phyloP scores from a whole-genome alignment of 306 rosid species.

The Castanea sativa region DNA sequence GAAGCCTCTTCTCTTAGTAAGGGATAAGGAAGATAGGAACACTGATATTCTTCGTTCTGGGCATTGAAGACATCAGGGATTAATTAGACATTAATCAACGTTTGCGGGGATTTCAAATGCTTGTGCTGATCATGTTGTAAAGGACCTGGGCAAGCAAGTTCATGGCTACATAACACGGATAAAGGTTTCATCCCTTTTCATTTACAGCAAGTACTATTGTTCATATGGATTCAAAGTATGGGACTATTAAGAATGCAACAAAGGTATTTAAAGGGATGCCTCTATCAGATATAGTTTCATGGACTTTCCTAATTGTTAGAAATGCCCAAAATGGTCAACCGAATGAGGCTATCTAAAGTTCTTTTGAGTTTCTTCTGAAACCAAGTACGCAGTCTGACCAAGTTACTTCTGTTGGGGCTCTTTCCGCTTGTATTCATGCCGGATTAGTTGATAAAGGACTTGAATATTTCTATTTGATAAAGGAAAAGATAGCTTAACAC shows the following conservation, averaged over 20 bases:
- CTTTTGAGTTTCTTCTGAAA: constrained; percentile 46
- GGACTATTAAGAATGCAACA: too few species aligned
- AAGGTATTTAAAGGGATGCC: background rate
- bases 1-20: too few species aligned
- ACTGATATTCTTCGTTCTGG: constrained; percentile 53
- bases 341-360: constrained; percentile 45
- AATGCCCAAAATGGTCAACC: constrained; percentile 72
- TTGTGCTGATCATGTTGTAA: constrained; percentile 61
- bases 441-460: constrained; percentile 64
- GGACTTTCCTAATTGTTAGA: constrained; percentile 74
- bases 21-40: constrained; percentile 29
- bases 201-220: too few species aligned
- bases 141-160: constrained; percentile 56
- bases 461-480: constrained; percentile 47
- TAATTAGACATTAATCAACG: constrained; percentile 43
- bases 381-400: too few species aligned
- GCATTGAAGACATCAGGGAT: constrained; percentile 37
- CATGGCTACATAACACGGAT: constrained; percentile 51
- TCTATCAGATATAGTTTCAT: constrained; percentile 59
- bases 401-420: constrained; percentile 33
- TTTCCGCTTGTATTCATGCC: constrained; percentile 69
- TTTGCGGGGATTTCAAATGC: constrained; percentile 53
- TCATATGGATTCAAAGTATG: too few species aligned
- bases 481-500: too few species aligned
- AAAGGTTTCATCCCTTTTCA: too few species aligned